phyloP scores from a whole-genome alignment of 2,329 filamentous ascomycete species.

The Aureobasidium melanogenum region DNA sequence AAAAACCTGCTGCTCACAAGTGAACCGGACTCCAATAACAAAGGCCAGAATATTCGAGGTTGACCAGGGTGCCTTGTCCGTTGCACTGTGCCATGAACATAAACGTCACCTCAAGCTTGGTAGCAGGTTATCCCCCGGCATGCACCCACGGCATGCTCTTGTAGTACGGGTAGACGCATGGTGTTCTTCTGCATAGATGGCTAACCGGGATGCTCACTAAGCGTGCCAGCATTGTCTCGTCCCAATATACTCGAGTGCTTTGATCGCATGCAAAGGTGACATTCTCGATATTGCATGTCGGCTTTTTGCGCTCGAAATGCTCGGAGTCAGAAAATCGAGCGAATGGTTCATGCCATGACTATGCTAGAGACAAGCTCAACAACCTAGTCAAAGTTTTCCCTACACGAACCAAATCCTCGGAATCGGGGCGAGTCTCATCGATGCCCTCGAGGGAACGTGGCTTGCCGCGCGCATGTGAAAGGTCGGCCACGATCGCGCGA shows the following conservation, averaged over 20 bases:
- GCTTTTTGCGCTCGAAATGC: background rate
- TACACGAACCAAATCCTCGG: background rate
- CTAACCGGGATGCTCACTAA: background rate
- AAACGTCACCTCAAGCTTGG: background rate
- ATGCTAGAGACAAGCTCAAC: background rate
- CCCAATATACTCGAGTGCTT: background rate
- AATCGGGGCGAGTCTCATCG: background rate
- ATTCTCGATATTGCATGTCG: background rate
- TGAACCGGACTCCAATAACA: background rate
- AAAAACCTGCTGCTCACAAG: background rate
- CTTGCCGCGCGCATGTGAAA: background rate
- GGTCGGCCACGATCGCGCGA: background rate
- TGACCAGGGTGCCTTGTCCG: background rate
- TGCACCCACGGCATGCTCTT: background rate
- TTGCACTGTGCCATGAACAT: background rate
- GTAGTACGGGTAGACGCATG: background rate
- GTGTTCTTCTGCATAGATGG: background rate
- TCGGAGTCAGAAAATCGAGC: background rate
- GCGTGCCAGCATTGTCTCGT: background rate
- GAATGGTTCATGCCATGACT: background rate
- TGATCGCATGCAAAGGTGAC: background rate
- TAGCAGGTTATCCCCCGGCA: background rate
- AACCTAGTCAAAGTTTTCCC: background rate
- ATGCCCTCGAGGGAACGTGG: background rate
- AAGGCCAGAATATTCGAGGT: background rate